These are phyloP conservation scores for Celoporthe dispersa DNA, from an alignment of 2,329 filamentous ascomycete species.

Conservation along the genomic window DNA sequence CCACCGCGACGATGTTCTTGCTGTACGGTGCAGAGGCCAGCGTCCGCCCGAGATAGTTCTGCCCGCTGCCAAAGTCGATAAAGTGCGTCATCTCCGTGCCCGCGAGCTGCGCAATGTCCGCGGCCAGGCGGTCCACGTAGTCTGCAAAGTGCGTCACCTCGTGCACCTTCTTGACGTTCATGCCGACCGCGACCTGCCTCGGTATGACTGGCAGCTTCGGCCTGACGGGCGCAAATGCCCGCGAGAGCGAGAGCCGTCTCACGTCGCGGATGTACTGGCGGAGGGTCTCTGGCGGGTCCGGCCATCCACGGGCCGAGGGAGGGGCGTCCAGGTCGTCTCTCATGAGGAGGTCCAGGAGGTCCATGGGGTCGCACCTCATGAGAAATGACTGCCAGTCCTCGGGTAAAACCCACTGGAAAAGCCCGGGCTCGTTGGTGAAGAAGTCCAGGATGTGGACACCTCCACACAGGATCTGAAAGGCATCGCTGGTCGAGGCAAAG, in stretches of 20 bases:
- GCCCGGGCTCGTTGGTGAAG: constrained; percentile 81
- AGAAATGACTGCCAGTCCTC: constrained; percentile 84
- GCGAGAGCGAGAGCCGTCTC: constrained; percentile 67
- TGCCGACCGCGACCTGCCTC: constrained; percentile 78
- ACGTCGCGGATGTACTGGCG: constrained; percentile 74
- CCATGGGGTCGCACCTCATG: constrained; percentile 69
- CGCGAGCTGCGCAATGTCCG: constrained; percentile 62
- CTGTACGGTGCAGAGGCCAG: constrained; percentile 86
- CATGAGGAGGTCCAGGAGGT: constrained; percentile 80
- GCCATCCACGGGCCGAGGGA: constrained; percentile 33
- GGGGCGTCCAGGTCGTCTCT: constrained; percentile 67
- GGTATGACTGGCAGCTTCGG: constrained; percentile 63
- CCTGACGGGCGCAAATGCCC: constrained; percentile 58
- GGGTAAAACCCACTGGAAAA: constrained; percentile 79
- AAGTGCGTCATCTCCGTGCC: constrained; percentile 75
- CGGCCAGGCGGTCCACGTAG: constrained; percentile 70
- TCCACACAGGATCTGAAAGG: constrained; percentile 89
- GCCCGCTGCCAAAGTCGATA: constrained; percentile 93
- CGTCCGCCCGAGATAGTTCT: constrained; percentile 92
- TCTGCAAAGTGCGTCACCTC: constrained; percentile 91
- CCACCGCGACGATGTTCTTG: constrained; percentile 85
- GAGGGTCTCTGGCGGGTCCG: constrained; percentile 58
- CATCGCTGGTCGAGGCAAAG: constrained; percentile 74
- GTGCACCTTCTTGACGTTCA: constrained; percentile 95
- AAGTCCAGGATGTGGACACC: constrained; percentile 98